Evolutionary conservation across 345 rosid species (phyloP), one percentile per base, ranked within the genome.

Genomic region (Aegle marmelos): DNA sequence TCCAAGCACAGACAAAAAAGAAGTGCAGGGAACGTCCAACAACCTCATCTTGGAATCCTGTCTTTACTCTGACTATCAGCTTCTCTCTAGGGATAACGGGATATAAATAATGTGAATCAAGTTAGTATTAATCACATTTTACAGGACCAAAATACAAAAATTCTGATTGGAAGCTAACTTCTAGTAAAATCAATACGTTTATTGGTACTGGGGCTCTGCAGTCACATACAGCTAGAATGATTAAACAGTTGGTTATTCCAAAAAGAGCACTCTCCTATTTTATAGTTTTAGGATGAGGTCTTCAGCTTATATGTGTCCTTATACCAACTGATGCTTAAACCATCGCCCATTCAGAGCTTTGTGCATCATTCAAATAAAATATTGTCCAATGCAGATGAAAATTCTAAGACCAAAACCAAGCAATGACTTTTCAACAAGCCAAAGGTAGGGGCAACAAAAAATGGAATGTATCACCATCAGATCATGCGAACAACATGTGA

Each of bases 401-500:
- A 33, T 30, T 24, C 50, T 25, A 10, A 9, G 50, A 72, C 53
- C 36, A 6, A 50, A 59, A 58, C 16, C 5, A 41, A 3, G 61
- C 58, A 74, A 33, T 62, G 36, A 72, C 37, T 45, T 45, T 45
- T 25, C 16, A 41, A 77, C 22, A 59, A 6, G 61, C 34, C 16
- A 30, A 70, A 16, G 16, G 4, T 31, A 53, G 5, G 36, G 50
- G 58, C 58, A 58, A 19, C 48, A 37, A 81, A 13, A 24, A 71
- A 9, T 33, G 4, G 34, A 53, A 63, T 11, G 28, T 48, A 60
- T 48, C 39, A 25, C 53, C 53, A 78, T 68, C 11, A 31, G 30
- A 37, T 41, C 31, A 79, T 63, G 48, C 76, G 75, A 61, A 65
- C 45, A 68, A 60, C 28, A 37, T 59, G 39, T 45, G 72, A 62